Conservation (phyloP, 495 filamentous ascomycete species). For the Podospora bellae-mahoneyi region DNA sequence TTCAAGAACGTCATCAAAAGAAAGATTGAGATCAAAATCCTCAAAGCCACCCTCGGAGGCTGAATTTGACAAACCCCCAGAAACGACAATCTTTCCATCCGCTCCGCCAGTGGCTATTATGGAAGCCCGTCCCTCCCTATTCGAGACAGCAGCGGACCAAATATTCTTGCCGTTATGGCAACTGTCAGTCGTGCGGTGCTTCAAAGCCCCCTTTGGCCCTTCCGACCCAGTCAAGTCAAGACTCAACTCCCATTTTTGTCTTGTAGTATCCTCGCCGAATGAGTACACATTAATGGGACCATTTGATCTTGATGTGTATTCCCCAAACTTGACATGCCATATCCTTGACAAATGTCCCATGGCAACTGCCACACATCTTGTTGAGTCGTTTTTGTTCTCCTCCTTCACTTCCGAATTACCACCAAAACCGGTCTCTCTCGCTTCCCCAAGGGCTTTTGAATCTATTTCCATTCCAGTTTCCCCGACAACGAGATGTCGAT, state of each 20-base stretch:
- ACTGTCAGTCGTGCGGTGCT: conserved; percentile 48
- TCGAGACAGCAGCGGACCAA: conserved; percentile 66
- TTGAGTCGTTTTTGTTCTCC: conserved; percentile 19
- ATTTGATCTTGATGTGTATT: too few species aligned
- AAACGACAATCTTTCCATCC: conserved; percentile 61
- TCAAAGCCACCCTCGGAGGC: neutral
- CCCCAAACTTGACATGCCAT: conserved; percentile 71
- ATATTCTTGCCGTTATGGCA: conserved; percentile 86
- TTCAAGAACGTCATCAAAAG: conserved; percentile 24
- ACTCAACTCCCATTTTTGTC: conserved; percentile 64
- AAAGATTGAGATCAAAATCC: conserved; percentile 22
- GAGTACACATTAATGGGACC: conserved; percentile 55
- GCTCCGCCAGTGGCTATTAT: conserved; percentile 78
- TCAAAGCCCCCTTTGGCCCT: conserved; percentile 38
- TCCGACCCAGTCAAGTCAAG: conserved; percentile 24
- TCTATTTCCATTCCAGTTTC: conserved; percentile 15
- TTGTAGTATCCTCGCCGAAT: conserved; percentile 74
- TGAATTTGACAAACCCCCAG: conserved; percentile 20
- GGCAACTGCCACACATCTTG: conserved; percentile 55
- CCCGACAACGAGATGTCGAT: conserved; percentile 20
- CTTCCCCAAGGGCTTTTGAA: conserved; percentile 23
- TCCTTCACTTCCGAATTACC: conserved; percentile 28
- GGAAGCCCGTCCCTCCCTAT: conserved; percentile 23
- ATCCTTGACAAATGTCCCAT: conserved; percentile 89
- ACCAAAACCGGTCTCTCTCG: conserved; percentile 52